Evolutionary conservation across 2,329 filamentous ascomycete genomes (phyloP).

Genomic region (Mollisia scopiformis): DNA sequence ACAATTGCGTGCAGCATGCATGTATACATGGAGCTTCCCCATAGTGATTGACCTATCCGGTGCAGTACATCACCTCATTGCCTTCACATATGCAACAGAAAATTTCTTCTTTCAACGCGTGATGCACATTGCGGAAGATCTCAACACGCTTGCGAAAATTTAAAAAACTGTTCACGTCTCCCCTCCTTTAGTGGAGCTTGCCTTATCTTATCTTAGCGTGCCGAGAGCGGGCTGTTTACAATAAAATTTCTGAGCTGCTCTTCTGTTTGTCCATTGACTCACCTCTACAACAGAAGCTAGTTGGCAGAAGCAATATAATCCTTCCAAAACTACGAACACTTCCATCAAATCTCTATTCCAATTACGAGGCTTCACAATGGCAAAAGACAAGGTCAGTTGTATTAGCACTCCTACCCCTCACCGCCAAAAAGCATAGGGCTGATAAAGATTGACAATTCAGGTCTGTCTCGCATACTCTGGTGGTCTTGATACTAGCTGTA

Average conservation of each 20-base stretch:
- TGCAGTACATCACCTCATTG: not conserved
- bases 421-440: conserved; percentile 7
- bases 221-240: conserved; percentile 1
- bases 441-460: conserved; percentile 29
- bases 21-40: conserved; percentile 1
- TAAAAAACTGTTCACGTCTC: not conserved
- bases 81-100: conserved; percentile 18
- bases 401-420: not conserved
- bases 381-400: conserved; percentile 30
- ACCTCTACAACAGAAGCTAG: not conserved
- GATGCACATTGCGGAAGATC: not conserved
- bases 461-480: conserved; percentile 47
- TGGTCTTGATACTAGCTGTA: conserved; percentile 49
- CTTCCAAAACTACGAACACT: not conserved
- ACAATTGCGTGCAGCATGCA: conserved; percentile 19
- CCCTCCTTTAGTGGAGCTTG: not conserved
- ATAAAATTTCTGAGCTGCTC: not conserved
- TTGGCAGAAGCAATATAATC: not conserved
- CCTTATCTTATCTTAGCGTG: not conserved
- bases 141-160: conserved; percentile 5
- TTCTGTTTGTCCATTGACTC: not conserved
- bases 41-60: conserved; percentile 6
- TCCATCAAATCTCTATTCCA: not conserved
- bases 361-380: conserved; percentile 24
- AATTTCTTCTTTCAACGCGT: conserved; percentile 20